Evolutionary conservation across 768 basidiomycete genomes (phyloP).

Genomic region (Auriscalpium vulgare): DNA sequence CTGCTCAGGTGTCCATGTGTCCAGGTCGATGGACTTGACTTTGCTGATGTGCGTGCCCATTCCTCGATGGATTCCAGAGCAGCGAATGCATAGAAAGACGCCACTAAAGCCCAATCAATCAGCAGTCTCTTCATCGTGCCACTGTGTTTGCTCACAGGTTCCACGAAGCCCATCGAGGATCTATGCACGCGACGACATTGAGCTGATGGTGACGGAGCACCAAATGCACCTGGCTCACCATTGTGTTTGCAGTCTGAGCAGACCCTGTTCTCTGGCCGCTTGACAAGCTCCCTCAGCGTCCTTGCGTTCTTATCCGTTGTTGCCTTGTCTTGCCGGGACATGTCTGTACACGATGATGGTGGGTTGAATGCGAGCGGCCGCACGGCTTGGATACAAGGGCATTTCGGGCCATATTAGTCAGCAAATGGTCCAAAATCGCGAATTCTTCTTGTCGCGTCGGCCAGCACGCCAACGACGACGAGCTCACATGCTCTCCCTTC

Average conservation of each 20-base stretch:
- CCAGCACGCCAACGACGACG: background rate
- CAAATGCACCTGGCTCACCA: constrained; percentile 43
- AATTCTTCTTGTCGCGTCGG: too few relatives aligned
- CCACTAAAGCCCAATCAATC: constrained; percentile 42
- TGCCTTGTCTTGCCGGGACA: constrained; percentile 67
- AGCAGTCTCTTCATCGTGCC: background rate
- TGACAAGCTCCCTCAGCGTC: constrained; percentile 81
- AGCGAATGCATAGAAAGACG: constrained; percentile 92
- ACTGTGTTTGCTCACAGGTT: constrained; percentile 58
- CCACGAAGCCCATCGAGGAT: constrained; percentile 98
- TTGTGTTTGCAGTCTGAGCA: constrained; percentile 98
- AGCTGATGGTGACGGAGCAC: background rate
- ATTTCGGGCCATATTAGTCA: background rate
- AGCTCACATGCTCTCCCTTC: constrained; percentile 9
- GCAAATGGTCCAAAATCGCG: too few relatives aligned
- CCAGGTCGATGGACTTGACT: constrained; percentile 95
- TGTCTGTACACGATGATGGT: constrained; percentile 11
- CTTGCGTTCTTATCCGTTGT: constrained; percentile 75
- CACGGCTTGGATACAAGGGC: constrained; percentile 1
- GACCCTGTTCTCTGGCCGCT: constrained; percentile 83
- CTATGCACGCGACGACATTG: constrained; percentile 31
- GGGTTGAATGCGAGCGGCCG: background rate
- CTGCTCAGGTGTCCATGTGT: constrained; percentile 96
- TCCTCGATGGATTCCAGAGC: constrained; percentile 93
- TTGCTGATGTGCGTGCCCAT: constrained; percentile 99